Conservation (phyloP, 2,329 filamentous ascomycete species). For the Trichoderma afroharzianum region DNA sequence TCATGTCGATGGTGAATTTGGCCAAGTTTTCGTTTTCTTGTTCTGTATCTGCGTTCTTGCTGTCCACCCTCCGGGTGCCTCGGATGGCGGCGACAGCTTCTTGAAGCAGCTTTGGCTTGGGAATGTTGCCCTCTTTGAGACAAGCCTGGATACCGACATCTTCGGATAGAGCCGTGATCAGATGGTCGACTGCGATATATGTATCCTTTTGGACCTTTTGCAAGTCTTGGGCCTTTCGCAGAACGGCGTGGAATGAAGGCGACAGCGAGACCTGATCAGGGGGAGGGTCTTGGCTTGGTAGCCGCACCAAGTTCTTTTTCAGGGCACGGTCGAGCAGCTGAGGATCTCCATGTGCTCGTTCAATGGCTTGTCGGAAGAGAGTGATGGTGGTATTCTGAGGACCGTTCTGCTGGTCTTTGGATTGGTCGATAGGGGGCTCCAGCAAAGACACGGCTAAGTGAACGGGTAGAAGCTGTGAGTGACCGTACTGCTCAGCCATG, state of each 20-base stretch:
- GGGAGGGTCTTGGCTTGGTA: constrained; percentile 92
- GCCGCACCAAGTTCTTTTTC: constrained; percentile 85
- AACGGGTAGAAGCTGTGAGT: constrained; percentile 84
- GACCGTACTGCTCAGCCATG: constrained; percentile 83
- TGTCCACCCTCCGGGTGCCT: constrained; percentile 89
- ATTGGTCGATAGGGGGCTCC: constrained; percentile 69
- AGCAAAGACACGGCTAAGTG: constrained; percentile 83
- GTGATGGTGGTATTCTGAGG: constrained; percentile 62
- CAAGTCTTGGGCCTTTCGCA: constrained; percentile 80
- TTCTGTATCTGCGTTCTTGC: constrained; percentile 91
- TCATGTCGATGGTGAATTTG: constrained; percentile 99
- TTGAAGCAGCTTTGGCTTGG: constrained; percentile 85
- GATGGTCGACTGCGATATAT: constrained; percentile 90
- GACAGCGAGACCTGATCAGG: constrained; percentile 84
- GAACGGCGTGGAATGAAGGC: constrained; percentile 74
- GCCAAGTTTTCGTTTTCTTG: constrained; percentile 91
- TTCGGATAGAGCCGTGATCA: constrained; percentile 81
- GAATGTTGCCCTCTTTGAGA: constrained; percentile 83
- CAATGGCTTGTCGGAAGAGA: constrained; percentile 92
- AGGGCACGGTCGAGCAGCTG: constrained; percentile 84
- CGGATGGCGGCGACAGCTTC: constrained; percentile 88
- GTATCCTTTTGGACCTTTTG: constrained; percentile 98
- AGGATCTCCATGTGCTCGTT: constrained; percentile 87
- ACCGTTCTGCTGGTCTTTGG: constrained; percentile 78
- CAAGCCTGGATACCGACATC: constrained; percentile 69